Evolutionary conservation across 306 rosid genomes (phyloP).

Genomic region (Vigna mungo): DNA sequence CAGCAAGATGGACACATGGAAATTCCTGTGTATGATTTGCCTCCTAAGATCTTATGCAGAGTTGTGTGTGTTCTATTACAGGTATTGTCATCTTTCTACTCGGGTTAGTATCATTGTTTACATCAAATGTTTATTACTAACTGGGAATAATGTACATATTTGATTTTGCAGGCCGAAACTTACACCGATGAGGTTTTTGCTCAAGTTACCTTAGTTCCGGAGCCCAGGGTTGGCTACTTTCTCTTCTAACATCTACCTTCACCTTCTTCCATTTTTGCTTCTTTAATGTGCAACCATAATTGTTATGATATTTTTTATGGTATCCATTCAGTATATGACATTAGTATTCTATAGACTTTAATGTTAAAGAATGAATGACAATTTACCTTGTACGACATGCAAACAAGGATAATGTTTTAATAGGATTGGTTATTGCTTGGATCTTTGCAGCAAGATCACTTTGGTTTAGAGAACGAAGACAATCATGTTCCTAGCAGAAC

Average conservation of each 20-base stretch:
- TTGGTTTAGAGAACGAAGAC: constrained; percentile 33
- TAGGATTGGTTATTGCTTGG: constrained; percentile 19
- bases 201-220: constrained; percentile 63
- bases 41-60: constrained; percentile 70
- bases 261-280: not conserved
- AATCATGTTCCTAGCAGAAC: constrained; percentile 38
- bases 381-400: not conserved
- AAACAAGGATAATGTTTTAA: constrained; percentile 16
- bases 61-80: constrained; percentile 58
- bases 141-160: constrained; percentile 12
- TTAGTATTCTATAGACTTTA: not conserved
- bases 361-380: constrained; percentile 22
- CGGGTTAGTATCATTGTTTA: not conserved
- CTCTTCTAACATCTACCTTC: not conserved
- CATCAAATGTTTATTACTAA: constrained; percentile 1
- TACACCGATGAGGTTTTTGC: constrained; percentile 70
- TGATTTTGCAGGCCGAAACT: constrained; percentile 62
- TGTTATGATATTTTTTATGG: not conserved
- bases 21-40: constrained; percentile 59
- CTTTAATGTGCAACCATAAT: constrained; percentile 1
- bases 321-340: not conserved
- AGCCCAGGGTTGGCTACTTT: constrained; percentile 46
- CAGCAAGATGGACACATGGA: constrained; percentile 51
- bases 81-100: constrained; percentile 47
- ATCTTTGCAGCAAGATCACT: constrained; percentile 52